Evolutionary conservation across 345 rosid species (phyloP), one percentile per base, ranked within the genome.

Genomic region (Erodium maritimum): DNA sequence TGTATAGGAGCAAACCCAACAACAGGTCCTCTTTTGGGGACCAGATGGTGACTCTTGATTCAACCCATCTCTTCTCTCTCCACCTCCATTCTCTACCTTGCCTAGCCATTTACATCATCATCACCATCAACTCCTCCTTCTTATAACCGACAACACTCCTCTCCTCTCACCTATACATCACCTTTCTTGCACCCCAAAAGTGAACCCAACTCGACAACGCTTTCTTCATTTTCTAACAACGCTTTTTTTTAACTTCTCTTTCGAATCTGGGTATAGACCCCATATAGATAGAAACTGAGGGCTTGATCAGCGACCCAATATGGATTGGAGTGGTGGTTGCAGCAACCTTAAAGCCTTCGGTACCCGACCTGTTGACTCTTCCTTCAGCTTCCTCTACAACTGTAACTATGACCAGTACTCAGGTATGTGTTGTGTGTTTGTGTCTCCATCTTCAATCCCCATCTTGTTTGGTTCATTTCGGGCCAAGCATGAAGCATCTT

Each of bases 361-460:
- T 68, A 60, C 77, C 57, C 75, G 76, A n/a, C 84, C 79, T 17
- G 54, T 66, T 17, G 66, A 56, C 22, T 46, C 82, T 63, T 72
- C 95, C 59, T 74, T 80, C 67, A 78, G 76, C 82, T 77, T 82
- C 33, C 81, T 83, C 62, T 81, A 79, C 72, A 72, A 67, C 86
- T 80, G 69, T 65, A 75, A 55, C 76, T 72, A 59, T 68, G 89
- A 82, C 70, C 87, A 76, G 52, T 77, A 64, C 67, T 76, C 82
- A 74, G 94, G 97, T 90, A 71, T 0, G 52, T 24, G 20, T 9
- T 16, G 16, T n/a, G 5, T 7, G 8, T 29, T 11, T 29, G 37
- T 19, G 5, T 22, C 13, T 17, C 13, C 29, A 5, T 29, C 11
- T 17, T 29, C 33, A 25, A 22, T 4, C 10, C 8, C n/a, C n/a